These are phyloP conservation scores for Lathyrus sativus DNA, from an alignment of 306 rosid species.

Conservation along the genomic window DNA sequence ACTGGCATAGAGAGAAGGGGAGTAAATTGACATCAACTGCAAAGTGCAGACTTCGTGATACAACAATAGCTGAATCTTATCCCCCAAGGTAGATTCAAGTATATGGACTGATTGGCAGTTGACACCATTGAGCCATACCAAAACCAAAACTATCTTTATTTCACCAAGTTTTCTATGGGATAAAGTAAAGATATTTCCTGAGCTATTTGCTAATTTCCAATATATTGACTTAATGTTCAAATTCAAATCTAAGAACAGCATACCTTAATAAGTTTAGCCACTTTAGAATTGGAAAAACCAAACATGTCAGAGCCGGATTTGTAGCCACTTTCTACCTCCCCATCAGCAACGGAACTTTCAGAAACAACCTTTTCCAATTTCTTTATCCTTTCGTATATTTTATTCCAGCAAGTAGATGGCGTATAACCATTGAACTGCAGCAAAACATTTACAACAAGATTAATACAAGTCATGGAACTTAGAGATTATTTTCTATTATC, in stretches of 20 bases:
- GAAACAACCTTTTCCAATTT: conserved; percentile 51
- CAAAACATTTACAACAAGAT: conserved; percentile 25
- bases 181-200: conserved; percentile 12
- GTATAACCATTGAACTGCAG: conserved; percentile 77
- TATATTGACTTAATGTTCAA: conserved; percentile 20
- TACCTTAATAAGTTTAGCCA: conserved; percentile 82
- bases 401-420: conserved; percentile 90
- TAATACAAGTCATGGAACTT: conserved; percentile 22
- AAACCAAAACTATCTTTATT: conserved; percentile 21
- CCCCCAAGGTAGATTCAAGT: background rate
- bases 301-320: conserved; percentile 92
- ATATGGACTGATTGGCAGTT: conserved; percentile 1
- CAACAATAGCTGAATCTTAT: conserved; percentile 11
- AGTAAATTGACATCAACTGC: conserved; percentile 18
- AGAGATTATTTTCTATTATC: conserved; percentile 21
- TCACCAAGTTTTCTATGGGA: conserved; percentile 7
- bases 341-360: conserved; percentile 55
- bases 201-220: conserved; percentile 23
- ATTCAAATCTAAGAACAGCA: conserved; percentile 32
- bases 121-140: conserved; percentile 12
- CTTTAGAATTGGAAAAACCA: conserved; percentile 84
- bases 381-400: conserved; percentile 73
- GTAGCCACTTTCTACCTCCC: conserved; percentile 47
- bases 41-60: conserved; percentile 26
- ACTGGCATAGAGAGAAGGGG: background rate